Conservation (phyloP, 345 rosid genomes). For the Psidium friedrichsthalianum region DNA sequence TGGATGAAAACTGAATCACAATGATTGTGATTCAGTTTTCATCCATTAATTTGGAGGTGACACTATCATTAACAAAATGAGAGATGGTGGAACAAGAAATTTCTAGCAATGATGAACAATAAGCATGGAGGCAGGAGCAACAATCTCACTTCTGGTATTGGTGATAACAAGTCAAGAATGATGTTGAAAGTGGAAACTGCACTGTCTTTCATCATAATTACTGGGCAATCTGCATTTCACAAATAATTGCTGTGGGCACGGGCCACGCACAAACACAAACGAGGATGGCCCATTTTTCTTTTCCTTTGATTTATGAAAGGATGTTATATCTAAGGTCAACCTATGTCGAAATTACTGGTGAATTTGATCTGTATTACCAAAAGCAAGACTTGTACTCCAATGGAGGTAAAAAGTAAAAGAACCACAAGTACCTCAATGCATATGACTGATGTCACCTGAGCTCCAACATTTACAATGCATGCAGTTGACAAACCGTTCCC, state of each 20-base stretch:
- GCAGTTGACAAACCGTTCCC: slow-evolving; percentile 90
- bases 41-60: background rate
- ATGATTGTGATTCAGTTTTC: background rate
- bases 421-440: slow-evolving; percentile 67
- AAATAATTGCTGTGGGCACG: background rate
- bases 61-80: background rate
- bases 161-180: background rate
- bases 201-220: background rate
- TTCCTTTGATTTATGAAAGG: background rate
- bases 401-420: background rate
- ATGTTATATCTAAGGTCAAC: background rate
- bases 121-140: background rate
- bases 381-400: background rate
- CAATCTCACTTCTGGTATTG: background rate
- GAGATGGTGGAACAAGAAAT: background rate
- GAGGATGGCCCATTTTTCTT: background rate
- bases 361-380: background rate
- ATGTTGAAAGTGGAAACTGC: background rate
- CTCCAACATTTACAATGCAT: slow-evolving; percentile 86
- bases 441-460: slow-evolving; percentile 73
- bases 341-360: background rate
- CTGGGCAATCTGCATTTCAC: background rate
- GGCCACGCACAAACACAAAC: background rate
- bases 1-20: background rate
- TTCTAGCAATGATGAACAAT: background rate